Evolutionary conservation across 768 basidiomycete genomes (phyloP), one percentile per base, ranked within the genome.

Genomic region (Suillus cothurnatus): DNA sequence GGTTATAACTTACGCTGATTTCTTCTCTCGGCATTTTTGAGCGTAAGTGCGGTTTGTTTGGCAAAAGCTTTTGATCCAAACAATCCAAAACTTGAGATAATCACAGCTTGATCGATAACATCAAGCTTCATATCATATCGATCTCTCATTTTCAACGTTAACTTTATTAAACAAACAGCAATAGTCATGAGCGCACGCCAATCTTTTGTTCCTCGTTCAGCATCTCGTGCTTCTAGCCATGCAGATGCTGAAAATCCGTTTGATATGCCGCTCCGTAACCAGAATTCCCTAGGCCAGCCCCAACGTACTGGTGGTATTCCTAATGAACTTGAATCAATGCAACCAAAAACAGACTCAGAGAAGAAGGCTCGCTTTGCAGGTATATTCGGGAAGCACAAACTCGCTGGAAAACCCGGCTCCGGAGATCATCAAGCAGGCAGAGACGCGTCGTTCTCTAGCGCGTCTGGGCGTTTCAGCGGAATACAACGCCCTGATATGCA

Each of bases 41-140:
- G 32, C 7, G 55, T 38, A 38, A 38, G 36, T 38, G 36, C 38
- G 26, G 23, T 41, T 59, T 59, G 58, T 59, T 59, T 59, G 58
- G 58, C 58, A 59, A 59, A 41, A 59, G 58, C 58, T 36, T 59
- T 59, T 6, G 26, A 59, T 59, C 58, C 58, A 59, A 59, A 59
- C 58, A 59, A 59, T 3, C 26, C 41, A 41, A 31, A 58, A 38
- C 1, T 19, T 31, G 19, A 12, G 17, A 21, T 31, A 53, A 28
- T 32, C 19, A 21, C 19, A 53, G 21, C 53, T 53, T 53, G 28
- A 55, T 55, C 12, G 31, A 32, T 55, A 59, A 8, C 57, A 28
- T 58, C 26, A 17, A n/a, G 2, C 32, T n/a, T n/a, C 23, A 19
- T 38, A 59, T 59, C 23, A 26, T 45, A 39, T 32, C 3, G 50